Conservation (phyloP, 441 rosid species). For the Metrosideros polymorpha region DNA sequence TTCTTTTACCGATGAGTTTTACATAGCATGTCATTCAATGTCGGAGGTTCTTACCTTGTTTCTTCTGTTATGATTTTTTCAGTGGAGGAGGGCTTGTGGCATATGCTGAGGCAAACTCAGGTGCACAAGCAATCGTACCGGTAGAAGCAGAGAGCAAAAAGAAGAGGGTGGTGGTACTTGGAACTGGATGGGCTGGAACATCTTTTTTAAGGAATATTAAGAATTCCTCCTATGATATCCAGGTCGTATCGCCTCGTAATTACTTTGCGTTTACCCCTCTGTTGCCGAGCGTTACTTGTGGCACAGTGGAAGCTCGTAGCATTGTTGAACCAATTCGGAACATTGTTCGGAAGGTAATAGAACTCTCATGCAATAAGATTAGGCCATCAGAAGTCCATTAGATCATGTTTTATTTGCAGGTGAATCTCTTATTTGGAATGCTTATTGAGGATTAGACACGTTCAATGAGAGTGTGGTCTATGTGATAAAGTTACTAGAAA, state of each 20-base stretch:
- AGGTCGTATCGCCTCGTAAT: conserved; percentile 88
- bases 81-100: conserved; percentile 90
- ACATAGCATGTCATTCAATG: background rate
- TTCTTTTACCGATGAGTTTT: background rate
- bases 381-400: background rate
- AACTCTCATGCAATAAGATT: background rate
- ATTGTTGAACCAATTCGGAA: conserved; percentile 85
- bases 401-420: background rate
- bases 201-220: conserved; percentile 75
- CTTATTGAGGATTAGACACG: background rate
- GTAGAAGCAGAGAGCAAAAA: conserved; percentile 37
- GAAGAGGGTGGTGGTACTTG: conserved; percentile 86
- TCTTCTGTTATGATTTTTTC: background rate
- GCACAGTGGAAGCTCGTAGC: conserved; percentile 88
- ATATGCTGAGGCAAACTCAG: conserved; percentile 58
- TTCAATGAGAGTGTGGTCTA: background rate
- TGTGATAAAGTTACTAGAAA: background rate
- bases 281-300: conserved; percentile 91
- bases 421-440: background rate
- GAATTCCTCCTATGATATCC: conserved; percentile 61
- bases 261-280: conserved; percentile 95
- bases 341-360: conserved; percentile 71
- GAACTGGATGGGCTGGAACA: conserved; percentile 98
- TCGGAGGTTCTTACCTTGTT: background rate
- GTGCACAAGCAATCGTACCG: conserved; percentile 13